Evolutionary conservation across 2,329 filamentous ascomycete genomes (phyloP).

Genomic region (Chaetomium globosum): DNA sequence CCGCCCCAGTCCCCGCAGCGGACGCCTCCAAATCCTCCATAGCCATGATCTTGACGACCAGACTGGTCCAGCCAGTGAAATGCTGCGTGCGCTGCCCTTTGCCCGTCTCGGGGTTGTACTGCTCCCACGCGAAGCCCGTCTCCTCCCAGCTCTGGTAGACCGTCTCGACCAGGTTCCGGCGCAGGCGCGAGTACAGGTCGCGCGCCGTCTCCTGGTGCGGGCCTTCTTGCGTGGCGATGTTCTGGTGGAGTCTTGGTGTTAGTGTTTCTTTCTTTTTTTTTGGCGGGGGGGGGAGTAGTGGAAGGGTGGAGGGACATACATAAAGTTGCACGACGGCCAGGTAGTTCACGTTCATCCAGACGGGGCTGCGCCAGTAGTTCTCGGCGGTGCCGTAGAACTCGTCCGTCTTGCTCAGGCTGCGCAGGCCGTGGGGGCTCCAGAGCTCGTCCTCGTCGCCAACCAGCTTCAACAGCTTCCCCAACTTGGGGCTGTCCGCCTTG

Average conservation of each 20-base stretch:
- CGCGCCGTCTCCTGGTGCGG: constrained; percentile 69
- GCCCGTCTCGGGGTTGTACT: constrained; percentile 93
- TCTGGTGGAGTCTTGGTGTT: constrained; percentile 45
- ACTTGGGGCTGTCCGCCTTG: constrained; percentile 69
- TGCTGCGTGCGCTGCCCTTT: constrained; percentile 94
- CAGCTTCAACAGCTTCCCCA: constrained; percentile 75
- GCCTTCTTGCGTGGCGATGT: constrained; percentile 65
- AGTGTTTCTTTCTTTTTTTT: not conserved
- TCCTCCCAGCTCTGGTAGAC: constrained; percentile 85
- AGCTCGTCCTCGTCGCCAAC: constrained; percentile 80
- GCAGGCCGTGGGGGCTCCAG: constrained; percentile 87
- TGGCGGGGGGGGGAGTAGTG: not conserved
- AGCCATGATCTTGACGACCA: constrained; percentile 95
- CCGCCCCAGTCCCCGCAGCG: not conserved
- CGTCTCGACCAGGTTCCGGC: constrained; percentile 84
- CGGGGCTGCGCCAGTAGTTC: constrained; percentile 94
- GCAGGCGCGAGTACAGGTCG: constrained; percentile 74
- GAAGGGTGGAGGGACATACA: constrained; percentile 55
- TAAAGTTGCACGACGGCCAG: constrained; percentile 76
- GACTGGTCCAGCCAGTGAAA: constrained; percentile 98
- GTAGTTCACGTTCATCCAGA: constrained; percentile 98
- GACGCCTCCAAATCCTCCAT: constrained; percentile 71
- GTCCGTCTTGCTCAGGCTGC: constrained; percentile 83
- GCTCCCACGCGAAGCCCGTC: constrained; percentile 97
- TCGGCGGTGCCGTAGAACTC: constrained; percentile 85